Percentiles rank a stretch among this genome's conserved stretches.
These are phyloP conservation scores for Periglandula ipomoeae DNA, from an alignment of 2,329 filamentous ascomycete species.

Conservation along the genomic window DNA sequence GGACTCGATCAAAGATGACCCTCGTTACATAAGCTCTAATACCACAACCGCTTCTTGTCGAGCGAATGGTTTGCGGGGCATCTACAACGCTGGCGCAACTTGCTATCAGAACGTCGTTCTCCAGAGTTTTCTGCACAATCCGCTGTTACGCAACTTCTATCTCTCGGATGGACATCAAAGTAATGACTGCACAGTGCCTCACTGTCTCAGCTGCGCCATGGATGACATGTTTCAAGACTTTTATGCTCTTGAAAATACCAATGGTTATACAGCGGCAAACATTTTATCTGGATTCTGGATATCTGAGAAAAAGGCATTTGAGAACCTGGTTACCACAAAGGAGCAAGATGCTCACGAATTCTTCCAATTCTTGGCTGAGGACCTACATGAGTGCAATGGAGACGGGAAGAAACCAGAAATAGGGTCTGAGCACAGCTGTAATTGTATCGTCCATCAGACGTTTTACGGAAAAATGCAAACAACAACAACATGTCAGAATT, in stretches of 20 bases:
- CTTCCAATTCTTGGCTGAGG: slow-evolving; percentile 89
- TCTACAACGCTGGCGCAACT: slow-evolving; percentile 97
- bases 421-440: slow-evolving; percentile 57
- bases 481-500: slow-evolving; percentile 84
- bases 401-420: slow-evolving; percentile 55
- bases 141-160: slow-evolving; percentile 83
- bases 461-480: slow-evolving; percentile 90
- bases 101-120: slow-evolving; percentile 97
- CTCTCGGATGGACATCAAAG: slow-evolving; percentile 81
- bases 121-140: slow-evolving; percentile 89
- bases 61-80: slow-evolving; percentile 77
- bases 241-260: slow-evolving; percentile 65
- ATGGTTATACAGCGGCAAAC: slow-evolving; percentile 83
- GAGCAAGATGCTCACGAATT: slow-evolving; percentile 98
- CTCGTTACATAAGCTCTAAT: slow-evolving; percentile 68
- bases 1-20: slow-evolving; percentile 59
- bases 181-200: slow-evolving; percentile 55
- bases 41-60: slow-evolving; percentile 73
- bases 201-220: slow-evolving; percentile 62
- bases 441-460: slow-evolving; percentile 87
- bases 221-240: slow-evolving; percentile 68
- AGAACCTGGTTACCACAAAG: slow-evolving; percentile 77
- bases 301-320: slow-evolving; percentile 61
- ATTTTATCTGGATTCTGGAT: slow-evolving; percentile 89
- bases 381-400: slow-evolving; percentile 75